These are phyloP conservation scores for Hymenoscyphus fructigenus DNA, from an alignment of 2,329 filamentous ascomycete species.

Conservation along the genomic window DNA sequence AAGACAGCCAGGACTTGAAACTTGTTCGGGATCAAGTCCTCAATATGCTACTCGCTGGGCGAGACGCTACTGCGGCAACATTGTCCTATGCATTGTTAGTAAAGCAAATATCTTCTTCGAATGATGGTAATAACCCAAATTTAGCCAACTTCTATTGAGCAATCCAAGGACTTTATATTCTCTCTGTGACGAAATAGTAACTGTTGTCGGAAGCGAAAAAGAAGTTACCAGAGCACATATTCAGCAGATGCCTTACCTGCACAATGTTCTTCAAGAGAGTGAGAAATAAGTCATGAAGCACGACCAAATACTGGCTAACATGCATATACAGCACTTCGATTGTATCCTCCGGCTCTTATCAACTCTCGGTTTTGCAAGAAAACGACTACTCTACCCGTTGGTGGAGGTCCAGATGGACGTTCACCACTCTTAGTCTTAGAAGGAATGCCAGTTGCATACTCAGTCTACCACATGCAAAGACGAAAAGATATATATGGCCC, in stretches of 20 bases:
- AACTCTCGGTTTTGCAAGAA: conserved; percentile 29
- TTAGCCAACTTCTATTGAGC: background rate
- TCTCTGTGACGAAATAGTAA: background rate
- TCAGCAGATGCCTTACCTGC: background rate
- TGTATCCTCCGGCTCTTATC: conserved; percentile 32
- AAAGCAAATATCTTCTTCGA: background rate
- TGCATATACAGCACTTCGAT: conserved; percentile 21
- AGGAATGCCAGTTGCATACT: conserved; percentile 23
- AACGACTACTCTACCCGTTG: conserved; percentile 30
- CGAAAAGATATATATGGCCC: conserved; percentile 40
- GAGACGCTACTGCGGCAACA: conserved; percentile 12
- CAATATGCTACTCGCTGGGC: conserved; percentile 31
- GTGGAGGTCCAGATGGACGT: background rate
- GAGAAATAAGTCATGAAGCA: conserved; percentile 7
- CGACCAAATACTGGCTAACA: background rate
- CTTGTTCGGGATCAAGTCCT: conserved; percentile 33
- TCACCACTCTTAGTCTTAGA: conserved; percentile 32
- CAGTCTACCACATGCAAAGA: conserved; percentile 39
- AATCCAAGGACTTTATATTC: background rate
- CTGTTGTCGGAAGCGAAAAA: background rate
- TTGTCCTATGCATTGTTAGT: conserved; percentile 36
- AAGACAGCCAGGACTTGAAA: background rate
- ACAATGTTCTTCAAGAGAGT: conserved; percentile 5
- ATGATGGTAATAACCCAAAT: background rate
- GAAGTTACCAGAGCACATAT: conserved; percentile 1